A percentile compares a stretch with the other conserved stretches of the same genome.
Evolutionary conservation across 176 grass and related monocot genomes (phyloP).

Genomic region (Carex kokanica): DNA sequence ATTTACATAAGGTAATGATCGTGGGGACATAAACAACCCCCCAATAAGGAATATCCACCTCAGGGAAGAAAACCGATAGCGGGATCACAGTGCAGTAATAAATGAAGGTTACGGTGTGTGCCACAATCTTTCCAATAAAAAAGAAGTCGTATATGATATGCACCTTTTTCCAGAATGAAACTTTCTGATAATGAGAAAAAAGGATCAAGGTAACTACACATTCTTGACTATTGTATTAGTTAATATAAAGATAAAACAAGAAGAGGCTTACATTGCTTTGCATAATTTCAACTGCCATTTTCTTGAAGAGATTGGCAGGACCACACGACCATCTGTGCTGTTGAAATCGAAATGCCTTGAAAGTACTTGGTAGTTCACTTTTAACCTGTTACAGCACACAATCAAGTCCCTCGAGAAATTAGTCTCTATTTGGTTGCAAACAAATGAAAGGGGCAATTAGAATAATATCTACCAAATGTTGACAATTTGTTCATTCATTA

Average conservation of each 20-base stretch:
- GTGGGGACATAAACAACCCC: conserved; percentile 80
- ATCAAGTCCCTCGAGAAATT: background rate
- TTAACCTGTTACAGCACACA: conserved; percentile 51
- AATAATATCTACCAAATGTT: background rate
- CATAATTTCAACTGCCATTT: conserved; percentile 65
- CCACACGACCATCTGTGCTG: conserved; percentile 98
- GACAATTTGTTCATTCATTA: background rate
- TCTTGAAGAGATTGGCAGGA: conserved; percentile 87
- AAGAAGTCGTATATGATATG: conserved; percentile 85
- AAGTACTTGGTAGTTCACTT: conserved; percentile 94
- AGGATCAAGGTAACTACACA: background rate
- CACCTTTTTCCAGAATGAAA: conserved; percentile 53
- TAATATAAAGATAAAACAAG: background rate
- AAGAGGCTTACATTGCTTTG: conserved; percentile 46
- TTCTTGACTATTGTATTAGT: background rate
- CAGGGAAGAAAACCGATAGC: conserved; percentile 70
- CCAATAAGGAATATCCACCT: conserved; percentile 74
- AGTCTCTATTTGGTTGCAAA: background rate
- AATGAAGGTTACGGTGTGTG: conserved; percentile 84
- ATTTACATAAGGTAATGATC: conserved; percentile 73
- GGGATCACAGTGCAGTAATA: conserved; percentile 78
- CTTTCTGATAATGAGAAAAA: conserved; percentile 46
- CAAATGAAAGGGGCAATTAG: background rate
- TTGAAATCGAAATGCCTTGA: conserved; percentile 93
- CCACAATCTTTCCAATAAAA: conserved; percentile 74